These are phyloP conservation scores for Eimeria necatrix DNA, from an alignment of 169 alveolate species.

Conservation along the genomic window DNA sequence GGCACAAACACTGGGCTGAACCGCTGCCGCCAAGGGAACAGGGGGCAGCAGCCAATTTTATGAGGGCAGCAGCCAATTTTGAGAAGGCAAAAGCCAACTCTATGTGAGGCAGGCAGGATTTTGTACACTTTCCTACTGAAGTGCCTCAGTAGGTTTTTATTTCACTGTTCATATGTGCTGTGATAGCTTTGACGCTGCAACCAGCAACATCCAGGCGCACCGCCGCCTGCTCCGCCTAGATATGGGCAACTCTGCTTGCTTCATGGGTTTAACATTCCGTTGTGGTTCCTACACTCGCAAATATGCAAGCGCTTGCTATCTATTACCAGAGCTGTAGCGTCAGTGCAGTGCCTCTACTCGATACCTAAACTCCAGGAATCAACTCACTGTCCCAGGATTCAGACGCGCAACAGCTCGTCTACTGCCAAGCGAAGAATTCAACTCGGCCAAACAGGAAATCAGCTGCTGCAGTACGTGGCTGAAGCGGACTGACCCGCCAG, in stretches of 20 bases:
- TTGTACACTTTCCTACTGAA: background rate
- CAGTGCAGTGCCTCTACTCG: no score
- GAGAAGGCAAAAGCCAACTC: no score
- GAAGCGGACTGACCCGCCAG: no score
- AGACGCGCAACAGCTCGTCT: no score
- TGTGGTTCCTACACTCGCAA: background rate
- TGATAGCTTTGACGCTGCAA: background rate
- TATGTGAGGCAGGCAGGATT: background rate
- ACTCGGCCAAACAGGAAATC: no score
- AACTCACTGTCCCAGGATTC: no score
- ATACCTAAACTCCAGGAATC: no score
- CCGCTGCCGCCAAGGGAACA: background rate
- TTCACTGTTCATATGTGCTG: background rate
- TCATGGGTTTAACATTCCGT: conserved; percentile 1
- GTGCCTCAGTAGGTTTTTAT: background rate
- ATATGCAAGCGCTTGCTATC: no score
- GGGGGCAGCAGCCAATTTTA: background rate
- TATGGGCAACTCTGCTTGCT: background rate
- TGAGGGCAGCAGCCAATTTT: no score
- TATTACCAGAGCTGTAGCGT: no score
- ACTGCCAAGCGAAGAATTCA: no score
- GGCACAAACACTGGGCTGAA: background rate
- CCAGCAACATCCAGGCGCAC: background rate
- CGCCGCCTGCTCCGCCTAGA: background rate
- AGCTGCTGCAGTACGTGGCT: no score